phyloP scores from a whole-genome alignment of 495 filamentous ascomycete species.

The Aspergillus sclerotiicarbonarius region DNA sequence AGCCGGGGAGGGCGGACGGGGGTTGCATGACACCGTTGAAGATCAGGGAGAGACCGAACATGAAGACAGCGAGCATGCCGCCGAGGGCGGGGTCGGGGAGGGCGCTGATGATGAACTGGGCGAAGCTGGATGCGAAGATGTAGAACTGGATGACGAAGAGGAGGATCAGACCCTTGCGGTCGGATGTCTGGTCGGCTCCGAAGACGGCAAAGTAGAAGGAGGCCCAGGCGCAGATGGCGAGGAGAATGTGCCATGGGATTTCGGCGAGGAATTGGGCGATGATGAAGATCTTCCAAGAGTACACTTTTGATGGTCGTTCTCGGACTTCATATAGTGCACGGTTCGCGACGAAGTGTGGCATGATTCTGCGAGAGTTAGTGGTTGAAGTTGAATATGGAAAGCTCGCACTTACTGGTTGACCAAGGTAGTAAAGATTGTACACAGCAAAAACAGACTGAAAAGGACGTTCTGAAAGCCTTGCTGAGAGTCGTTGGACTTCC shows the following conservation, averaged over 20 bases:
- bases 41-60: conserved; percentile 57
- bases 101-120: not conserved
- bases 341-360: conserved; percentile 46
- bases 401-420: conserved; percentile 41
- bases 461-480: conserved; percentile 84
- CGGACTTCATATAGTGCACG: conserved; percentile 48
- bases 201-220: conserved; percentile 2
- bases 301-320: conserved; percentile 47
- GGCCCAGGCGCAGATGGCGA: not conserved
- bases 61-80: conserved; percentile 50
- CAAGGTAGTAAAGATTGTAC: conserved; percentile 68
- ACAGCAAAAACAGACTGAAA: conserved; percentile 76
- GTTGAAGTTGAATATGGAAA: not conserved
- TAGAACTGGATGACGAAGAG: not conserved
- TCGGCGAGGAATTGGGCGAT: conserved; percentile 77
- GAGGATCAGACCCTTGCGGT: not conserved
- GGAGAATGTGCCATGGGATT: conserved; percentile 55
- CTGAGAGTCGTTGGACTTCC: conserved; percentile 60
- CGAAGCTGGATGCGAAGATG: not conserved
- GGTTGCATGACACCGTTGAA: conserved; percentile 86
- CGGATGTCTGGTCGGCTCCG: not conserved
- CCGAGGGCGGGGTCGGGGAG: not conserved
- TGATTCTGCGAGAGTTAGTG: conserved; percentile 25
- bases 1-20: conserved; percentile 66
- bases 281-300: conserved; percentile 58